phyloP scores from a whole-genome alignment of 1,284 basidiomycete species.

The Moesziomyces parantarcticus region DNA sequence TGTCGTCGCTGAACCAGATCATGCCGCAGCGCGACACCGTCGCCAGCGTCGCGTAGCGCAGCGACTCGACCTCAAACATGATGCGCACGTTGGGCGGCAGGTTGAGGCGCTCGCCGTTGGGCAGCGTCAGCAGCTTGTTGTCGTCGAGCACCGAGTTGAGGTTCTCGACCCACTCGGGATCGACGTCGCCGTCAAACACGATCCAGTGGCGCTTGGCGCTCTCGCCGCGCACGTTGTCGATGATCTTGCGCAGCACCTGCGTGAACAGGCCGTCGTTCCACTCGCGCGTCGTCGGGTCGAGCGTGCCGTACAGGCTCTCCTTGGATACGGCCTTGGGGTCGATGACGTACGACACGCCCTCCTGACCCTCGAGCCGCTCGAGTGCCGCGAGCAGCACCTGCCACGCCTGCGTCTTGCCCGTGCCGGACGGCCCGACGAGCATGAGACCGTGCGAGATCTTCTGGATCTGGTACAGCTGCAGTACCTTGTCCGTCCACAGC shows the following conservation, averaged over 20 bases:
- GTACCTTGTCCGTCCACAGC: conserved; percentile 92
- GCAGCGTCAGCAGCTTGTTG: conserved; percentile 96
- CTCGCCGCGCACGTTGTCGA: conserved; percentile 98
- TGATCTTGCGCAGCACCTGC: conserved; percentile 94
- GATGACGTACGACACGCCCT: conserved; percentile 95
- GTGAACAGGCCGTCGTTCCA: conserved; percentile 99
- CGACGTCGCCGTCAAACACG: conserved; percentile 98
- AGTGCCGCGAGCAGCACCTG: conserved; percentile 89
- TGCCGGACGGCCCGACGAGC: conserved; percentile 99
- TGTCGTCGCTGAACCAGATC: conserved; percentile 99
- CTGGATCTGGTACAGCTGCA: conserved; percentile 98
- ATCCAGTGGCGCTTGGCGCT: conserved; percentile 98
- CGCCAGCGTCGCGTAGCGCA: conserved; percentile 95
- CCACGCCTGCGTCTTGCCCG: conserved; percentile 98
- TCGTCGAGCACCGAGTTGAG: conserved; percentile 95
- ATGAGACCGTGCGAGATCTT: conserved; percentile 99
- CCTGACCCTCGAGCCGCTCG: conserved; percentile 88
- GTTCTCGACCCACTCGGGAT: conserved; percentile 99
- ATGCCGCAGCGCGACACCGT: conserved; percentile 99
- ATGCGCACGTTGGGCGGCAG: conserved; percentile 96
- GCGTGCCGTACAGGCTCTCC: conserved; percentile 94
- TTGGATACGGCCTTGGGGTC: conserved; percentile 99
- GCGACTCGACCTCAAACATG: conserved; percentile 99
- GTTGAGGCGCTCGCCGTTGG: conserved; percentile 97
- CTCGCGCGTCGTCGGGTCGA: conserved; percentile 96